These are phyloP conservation scores for Chaetomiaceae sp. DNA, from an alignment of 2,329 filamentous ascomycete genomes.

Conservation along the genomic window DNA sequence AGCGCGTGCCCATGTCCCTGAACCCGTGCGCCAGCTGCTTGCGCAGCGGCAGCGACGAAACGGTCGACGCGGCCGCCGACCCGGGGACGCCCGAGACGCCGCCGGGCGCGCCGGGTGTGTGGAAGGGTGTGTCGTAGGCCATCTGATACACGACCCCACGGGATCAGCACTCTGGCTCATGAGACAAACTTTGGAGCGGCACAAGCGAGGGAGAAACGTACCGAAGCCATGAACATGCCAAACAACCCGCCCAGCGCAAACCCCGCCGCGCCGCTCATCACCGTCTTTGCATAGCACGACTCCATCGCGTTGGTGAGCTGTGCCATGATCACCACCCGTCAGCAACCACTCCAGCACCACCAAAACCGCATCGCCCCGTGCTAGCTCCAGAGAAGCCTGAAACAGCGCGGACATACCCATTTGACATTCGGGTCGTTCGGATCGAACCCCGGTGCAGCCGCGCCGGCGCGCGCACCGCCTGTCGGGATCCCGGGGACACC, in stretches of 20 bases:
- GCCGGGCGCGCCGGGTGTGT: conserved; percentile 31
- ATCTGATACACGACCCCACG: conserved; percentile 52
- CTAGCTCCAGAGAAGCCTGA: no score
- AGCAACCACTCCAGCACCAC: not conserved
- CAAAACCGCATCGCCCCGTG: conserved; percentile 7
- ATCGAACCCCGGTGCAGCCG: conserved; percentile 26
- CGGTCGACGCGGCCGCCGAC: conserved; percentile 32
- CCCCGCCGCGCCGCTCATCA: conserved; percentile 85
- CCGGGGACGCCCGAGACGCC: conserved; percentile 19
- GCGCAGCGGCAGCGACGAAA: conserved; percentile 65
- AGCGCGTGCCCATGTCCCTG: conserved; percentile 87
- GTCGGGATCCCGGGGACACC: conserved; percentile 6
- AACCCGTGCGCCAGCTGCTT: conserved; percentile 82
- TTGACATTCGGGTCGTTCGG: conserved; percentile 49
- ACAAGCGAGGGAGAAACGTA: conserved; percentile 4
- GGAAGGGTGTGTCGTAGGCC: conserved; percentile 93
- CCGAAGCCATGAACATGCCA: conserved; percentile 95
- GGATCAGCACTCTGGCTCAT: not conserved
- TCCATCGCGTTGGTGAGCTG: conserved; percentile 74
- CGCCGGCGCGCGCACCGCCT: conserved; percentile 26
- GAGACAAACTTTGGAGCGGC: not conserved
- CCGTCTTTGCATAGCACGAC: conserved; percentile 82
- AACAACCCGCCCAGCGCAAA: conserved; percentile 92
- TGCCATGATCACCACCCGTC: no score
- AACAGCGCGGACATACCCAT: conserved; percentile 29